Evolutionary conservation across 2,329 filamentous ascomycete species (phyloP).

Genomic region (Aspergillus fructus): DNA sequence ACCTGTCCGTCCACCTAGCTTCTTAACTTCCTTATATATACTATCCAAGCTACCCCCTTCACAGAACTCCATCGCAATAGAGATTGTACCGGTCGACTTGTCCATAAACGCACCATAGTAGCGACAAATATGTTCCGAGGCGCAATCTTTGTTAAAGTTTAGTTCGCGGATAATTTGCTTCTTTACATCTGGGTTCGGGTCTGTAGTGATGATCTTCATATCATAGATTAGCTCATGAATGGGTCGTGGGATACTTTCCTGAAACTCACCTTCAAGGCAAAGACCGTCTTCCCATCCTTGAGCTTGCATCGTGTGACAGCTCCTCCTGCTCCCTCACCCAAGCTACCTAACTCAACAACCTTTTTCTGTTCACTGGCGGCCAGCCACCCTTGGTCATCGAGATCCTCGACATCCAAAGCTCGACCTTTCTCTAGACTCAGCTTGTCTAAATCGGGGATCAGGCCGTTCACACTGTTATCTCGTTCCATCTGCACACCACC

Average conservation of each 20-base stretch:
- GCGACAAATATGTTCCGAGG: constrained; percentile 91
- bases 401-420: constrained; percentile 84
- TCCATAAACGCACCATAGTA: constrained; percentile 98
- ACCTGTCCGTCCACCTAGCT: constrained; percentile 87
- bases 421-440: constrained; percentile 78
- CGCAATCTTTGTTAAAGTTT: constrained; percentile 96
- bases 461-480: constrained; percentile 74
- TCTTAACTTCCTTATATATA: constrained; percentile 96
- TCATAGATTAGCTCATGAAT: constrained; percentile 10
- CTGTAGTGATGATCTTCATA: constrained; percentile 88
- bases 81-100: constrained; percentile 92
- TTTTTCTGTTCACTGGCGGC: constrained; percentile 86
- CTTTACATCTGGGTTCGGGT: constrained; percentile 96
- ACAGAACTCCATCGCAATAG: constrained; percentile 98
- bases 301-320: constrained; percentile 89
- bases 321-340: constrained; percentile 93
- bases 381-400: constrained; percentile 93
- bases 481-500: constrained; percentile 75
- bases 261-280: constrained; percentile 80
- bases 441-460: constrained; percentile 76
- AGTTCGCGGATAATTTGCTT: constrained; percentile 97
- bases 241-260: neutral
- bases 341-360: constrained; percentile 81
- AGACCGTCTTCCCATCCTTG: constrained; percentile 88
- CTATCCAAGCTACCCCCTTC: constrained; percentile 94